A percentile compares a stretch with the other conserved stretches of the same genome.
phyloP scores from a whole-genome alignment of 345 rosid species.

The Acer negundo region DNA sequence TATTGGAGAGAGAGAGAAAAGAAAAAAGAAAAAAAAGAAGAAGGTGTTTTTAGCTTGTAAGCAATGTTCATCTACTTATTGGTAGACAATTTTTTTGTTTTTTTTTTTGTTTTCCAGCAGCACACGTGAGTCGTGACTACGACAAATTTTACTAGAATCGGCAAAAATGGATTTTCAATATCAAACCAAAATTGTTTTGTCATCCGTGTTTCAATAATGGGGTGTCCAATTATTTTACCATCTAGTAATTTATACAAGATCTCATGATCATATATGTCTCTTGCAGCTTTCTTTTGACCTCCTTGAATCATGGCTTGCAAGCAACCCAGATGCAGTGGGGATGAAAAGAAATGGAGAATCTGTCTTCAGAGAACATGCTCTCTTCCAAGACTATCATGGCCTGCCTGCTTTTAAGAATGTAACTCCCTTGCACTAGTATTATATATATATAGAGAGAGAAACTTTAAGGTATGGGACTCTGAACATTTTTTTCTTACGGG shows the following conservation, averaged over 20 bases:
- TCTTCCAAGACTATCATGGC: constrained; percentile 94
- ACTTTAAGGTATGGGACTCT: no score
- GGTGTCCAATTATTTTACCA: background rate
- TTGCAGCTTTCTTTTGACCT: constrained; percentile 76
- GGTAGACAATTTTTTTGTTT: background rate
- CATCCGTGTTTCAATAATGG: background rate
- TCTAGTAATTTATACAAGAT: background rate
- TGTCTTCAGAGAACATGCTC: constrained; percentile 64
- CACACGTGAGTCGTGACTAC: background rate
- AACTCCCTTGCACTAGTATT: constrained; percentile 10
- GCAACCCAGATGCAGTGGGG: constrained; percentile 53
- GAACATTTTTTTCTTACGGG: no score
- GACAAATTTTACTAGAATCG: background rate
- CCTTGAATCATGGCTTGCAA: constrained; percentile 69
- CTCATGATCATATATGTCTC: background rate
- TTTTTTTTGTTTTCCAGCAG: background rate
- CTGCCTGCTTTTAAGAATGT: constrained; percentile 73
- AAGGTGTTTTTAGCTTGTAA: background rate
- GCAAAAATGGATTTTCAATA: background rate
- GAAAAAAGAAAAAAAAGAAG: no score
- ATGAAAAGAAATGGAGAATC: constrained; percentile 59
- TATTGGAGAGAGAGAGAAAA: no score
- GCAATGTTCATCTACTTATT: background rate
- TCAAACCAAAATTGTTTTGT: background rate
- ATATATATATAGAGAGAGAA: background rate